Base-by-base conservation (phyloP, 192 early-diverging fungal species). In the Linnemannia elongata region DNA sequence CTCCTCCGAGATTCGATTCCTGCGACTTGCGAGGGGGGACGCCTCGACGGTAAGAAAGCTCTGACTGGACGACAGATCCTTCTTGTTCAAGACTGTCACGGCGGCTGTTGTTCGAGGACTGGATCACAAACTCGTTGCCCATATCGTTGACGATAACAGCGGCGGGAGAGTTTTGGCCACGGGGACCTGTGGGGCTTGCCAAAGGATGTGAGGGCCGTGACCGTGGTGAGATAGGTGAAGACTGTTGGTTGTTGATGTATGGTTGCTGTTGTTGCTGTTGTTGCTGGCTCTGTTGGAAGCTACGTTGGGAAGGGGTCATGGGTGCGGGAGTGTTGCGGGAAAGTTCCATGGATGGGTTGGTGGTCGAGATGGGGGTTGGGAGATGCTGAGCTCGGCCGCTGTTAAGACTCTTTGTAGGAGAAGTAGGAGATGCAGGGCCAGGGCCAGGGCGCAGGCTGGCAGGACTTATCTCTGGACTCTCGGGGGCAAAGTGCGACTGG, bases 101-200 rank as follows among this genome's bases (percentile, higher is more conserved):
- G 12, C 45, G 24, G 44, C 6, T 49, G 33, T 63, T 77, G 24
- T 2, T 41, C 35, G 49, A 52, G 17, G 74, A 22, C 27, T 84
- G 77, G 1, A 84, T 60, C 20, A 84, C 72, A 84, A 84, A 84
- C 49, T 84, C 72, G 39, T 75, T 84, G 13, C 82, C 77, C 82
- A 84, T 84, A 4, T 84, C 82, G 45, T 79, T 84, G 8, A 79
- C 41, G 13, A 83, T 36, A 6, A 74, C 27, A 30, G 75, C 17
- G 15, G 57, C 63, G 9, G 42, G 38, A 39, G 38, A 12, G 68
- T 47, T 33, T 44, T 63, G 69, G 54, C 36, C 49, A 17, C 24
- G 42, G 44, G 44, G 20, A 49, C 45, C 33, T 18, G 55, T 27
- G 22, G 60, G 60, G 30, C 60, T 66, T 4, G 27, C 27, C 60